Percentiles rank a stretch among this genome's conserved stretches.
These are phyloP conservation scores for Blepharisma stoltei DNA, from an alignment of 73 alveolate genomes.

Conservation along the genomic window DNA sequence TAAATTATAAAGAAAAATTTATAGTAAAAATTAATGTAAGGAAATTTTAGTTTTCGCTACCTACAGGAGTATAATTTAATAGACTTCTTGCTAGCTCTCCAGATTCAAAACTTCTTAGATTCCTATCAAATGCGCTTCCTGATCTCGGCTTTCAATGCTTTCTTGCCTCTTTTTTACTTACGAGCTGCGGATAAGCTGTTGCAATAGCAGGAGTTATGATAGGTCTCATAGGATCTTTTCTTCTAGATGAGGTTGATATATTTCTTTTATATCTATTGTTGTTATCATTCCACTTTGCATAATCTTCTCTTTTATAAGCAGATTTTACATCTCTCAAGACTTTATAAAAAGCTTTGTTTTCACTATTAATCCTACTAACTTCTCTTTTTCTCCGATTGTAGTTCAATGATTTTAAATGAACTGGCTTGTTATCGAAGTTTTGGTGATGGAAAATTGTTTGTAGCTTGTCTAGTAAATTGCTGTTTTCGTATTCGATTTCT, in stretches of 20 bases:
- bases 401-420: background rate
- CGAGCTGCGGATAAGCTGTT: background rate
- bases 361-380: background rate
- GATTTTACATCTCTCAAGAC: background rate
- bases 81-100: background rate
- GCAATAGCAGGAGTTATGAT: constrained; percentile 6
- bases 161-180: background rate
- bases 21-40: background rate
- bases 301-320: background rate
- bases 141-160: background rate
- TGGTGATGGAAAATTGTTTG: background rate
- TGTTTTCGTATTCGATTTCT: background rate
- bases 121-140: background rate
- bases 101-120: background rate
- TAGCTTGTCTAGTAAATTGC: background rate
- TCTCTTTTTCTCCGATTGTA: background rate
- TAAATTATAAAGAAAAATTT: background rate
- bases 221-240: background rate
- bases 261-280: background rate
- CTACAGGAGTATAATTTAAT: background rate
- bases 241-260: background rate
- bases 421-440: no score
- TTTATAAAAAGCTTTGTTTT: constrained; percentile 9
- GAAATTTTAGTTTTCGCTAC: background rate
- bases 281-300: background rate